A percentile compares a stretch with the other conserved stretches of the same genome.
Evolutionary conservation across 2,329 filamentous ascomycete species (phyloP).

Genomic region (Penicillium corylophilum): DNA sequence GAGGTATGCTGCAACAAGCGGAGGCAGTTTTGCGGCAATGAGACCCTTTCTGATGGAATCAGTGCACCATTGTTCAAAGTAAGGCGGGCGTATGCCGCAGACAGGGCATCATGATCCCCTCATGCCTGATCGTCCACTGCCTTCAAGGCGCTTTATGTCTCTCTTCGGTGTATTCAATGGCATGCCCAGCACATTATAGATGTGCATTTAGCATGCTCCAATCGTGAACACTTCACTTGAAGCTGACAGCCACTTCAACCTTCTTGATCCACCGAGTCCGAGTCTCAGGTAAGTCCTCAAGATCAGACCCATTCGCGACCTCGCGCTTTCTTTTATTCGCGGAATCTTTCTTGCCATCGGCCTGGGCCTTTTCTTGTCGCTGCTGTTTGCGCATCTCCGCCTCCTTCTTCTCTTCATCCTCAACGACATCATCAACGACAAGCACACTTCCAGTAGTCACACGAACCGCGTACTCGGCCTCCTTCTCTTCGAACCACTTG

Average conservation of each 20-base stretch:
- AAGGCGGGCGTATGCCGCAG: neutral
- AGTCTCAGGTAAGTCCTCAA: constrained; percentile 43
- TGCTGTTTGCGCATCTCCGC: constrained; percentile 25
- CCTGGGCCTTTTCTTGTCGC: constrained; percentile 14
- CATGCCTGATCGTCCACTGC: neutral
- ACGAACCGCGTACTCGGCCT: constrained; percentile 49
- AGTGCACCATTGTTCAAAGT: neutral
- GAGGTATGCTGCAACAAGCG: neutral
- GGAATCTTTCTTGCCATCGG: constrained; percentile 12
- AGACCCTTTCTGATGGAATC: neutral
- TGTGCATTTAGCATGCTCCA: neutral
- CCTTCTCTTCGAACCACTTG: constrained; percentile 56
- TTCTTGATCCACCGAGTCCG: constrained; percentile 49
- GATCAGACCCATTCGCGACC: constrained; percentile 18
- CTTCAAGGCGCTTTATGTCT: neutral
- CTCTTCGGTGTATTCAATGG: neutral
- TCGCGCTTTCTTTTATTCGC: constrained; percentile 33
- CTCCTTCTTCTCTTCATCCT: constrained; percentile 34
- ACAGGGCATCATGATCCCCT: neutral
- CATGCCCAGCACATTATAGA: neutral
- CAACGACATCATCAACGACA: constrained; percentile 61
- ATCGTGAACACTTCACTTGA: constrained; percentile 34
- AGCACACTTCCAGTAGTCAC: constrained; percentile 57
- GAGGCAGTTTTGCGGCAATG: neutral
- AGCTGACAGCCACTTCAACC: constrained; percentile 45